A percentile compares a stretch with the other conserved stretches of the same genome.
Evolutionary conservation across 768 basidiomycete species (phyloP).

Genomic region (Mycena rosella): DNA sequence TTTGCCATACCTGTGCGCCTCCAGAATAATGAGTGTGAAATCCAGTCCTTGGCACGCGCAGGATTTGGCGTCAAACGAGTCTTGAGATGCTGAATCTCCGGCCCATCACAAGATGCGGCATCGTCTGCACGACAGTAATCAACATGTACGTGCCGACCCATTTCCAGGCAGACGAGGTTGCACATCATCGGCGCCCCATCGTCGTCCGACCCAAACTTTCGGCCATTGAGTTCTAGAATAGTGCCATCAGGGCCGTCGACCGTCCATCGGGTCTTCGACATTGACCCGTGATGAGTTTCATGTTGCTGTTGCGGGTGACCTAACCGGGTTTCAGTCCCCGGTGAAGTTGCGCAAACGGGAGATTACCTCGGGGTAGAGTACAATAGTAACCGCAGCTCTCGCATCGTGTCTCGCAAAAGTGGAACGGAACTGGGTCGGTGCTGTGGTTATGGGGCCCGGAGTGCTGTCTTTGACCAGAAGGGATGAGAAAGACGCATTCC

Average conservation of each 20-base stretch:
- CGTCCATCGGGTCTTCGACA: slow-evolving; percentile 70
- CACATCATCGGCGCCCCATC: slow-evolving; percentile 77
- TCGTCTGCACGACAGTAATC: slow-evolving; percentile 64
- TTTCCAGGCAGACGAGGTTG: slow-evolving; percentile 64
- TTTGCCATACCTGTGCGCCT: slow-evolving; percentile 62
- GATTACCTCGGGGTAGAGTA: slow-evolving; percentile 64
- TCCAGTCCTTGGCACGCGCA: slow-evolving; percentile 61
- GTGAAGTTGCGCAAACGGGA: not conserved
- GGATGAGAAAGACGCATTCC: slow-evolving; percentile 62
- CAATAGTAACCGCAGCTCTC: slow-evolving; percentile 71
- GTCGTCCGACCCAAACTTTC: slow-evolving; percentile 65
- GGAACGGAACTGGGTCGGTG: slow-evolving; percentile 57
- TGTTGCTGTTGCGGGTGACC: slow-evolving; percentile 73
- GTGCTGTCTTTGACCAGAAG: slow-evolving; percentile 57
- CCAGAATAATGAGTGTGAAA: slow-evolving; percentile 70
- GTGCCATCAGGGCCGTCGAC: slow-evolving; percentile 65
- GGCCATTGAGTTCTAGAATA: slow-evolving; percentile 65
- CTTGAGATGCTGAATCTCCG: slow-evolving; percentile 61
- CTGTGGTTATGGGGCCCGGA: slow-evolving; percentile 63
- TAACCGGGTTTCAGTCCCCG: slow-evolving; percentile 39
- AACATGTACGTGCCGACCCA: slow-evolving; percentile 71
- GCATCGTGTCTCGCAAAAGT: slow-evolving; percentile 70
- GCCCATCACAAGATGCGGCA: slow-evolving; percentile 52
- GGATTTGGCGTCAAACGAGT: slow-evolving; percentile 61
- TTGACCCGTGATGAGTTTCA: slow-evolving; percentile 74